These are phyloP conservation scores for Vigna angularis DNA, from an alignment of 306 rosid species.

Conservation along the genomic window DNA sequence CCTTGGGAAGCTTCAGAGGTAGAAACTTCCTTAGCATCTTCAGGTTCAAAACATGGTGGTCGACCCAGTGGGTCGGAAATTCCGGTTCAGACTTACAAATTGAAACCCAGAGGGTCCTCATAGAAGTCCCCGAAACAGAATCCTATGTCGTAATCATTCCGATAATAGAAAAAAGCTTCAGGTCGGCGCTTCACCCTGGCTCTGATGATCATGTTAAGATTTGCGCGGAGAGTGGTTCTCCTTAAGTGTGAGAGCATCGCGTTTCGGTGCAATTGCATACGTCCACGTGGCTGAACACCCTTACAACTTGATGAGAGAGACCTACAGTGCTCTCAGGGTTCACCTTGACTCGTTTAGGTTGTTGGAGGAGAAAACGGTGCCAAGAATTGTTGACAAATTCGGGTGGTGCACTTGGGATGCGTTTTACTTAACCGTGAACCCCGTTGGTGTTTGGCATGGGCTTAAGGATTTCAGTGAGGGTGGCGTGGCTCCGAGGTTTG, in stretches of 20 bases:
- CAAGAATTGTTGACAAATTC: conserved; percentile 66
- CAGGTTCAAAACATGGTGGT: conserved; percentile 98
- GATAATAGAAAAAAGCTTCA: conserved; percentile 66
- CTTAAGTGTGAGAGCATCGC: conserved; percentile 54
- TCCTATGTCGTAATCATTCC: conserved; percentile 73
- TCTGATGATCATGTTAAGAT: conserved; percentile 66
- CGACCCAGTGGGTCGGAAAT: conserved; percentile 87
- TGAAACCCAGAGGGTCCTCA: conserved; percentile 87
- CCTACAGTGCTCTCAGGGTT: conserved; percentile 76
- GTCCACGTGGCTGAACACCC: conserved; percentile 78
- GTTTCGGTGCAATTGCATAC: conserved; percentile 64
- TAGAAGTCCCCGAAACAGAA: conserved; percentile 70
- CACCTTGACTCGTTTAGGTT: conserved; percentile 71
- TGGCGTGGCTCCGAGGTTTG: conserved; percentile 72
- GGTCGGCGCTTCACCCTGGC: conserved; percentile 82
- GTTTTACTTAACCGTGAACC: conserved; percentile 75
- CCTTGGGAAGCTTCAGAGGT: conserved; percentile 63
- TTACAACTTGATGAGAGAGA: conserved; percentile 75
- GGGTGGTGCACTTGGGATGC: conserved; percentile 99
- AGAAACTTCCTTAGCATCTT: conserved; percentile 74
- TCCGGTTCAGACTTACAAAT: conserved; percentile 87
- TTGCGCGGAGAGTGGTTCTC: conserved; percentile 83
- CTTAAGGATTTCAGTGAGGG: conserved; percentile 65
- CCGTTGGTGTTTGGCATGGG: conserved; percentile 70
- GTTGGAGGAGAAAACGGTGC: conserved; percentile 77